Conservation (phyloP, 1,139 yeast genomes). For the Yamadazyma epiphylla region DNA sequence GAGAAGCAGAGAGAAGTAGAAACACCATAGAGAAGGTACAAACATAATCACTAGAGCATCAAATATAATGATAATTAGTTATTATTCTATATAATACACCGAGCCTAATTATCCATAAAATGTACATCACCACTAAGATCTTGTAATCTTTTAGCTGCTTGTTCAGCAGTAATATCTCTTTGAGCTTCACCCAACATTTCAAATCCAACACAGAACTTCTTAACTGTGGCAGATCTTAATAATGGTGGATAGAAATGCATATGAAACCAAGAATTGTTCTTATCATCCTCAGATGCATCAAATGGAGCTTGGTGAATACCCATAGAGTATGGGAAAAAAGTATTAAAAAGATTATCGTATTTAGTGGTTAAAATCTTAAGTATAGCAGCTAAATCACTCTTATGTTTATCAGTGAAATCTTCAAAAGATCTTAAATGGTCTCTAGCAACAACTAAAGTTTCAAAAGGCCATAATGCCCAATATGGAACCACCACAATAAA, state of each 20-base stretch:
- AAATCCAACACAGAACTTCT: constrained; percentile 74
- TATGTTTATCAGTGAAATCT: constrained; percentile 49
- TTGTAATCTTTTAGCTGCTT: constrained; percentile 59
- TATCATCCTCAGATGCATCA: constrained; percentile 34
- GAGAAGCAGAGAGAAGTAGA: too few species aligned
- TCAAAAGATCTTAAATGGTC: constrained; percentile 49
- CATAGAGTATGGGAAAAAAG: constrained; percentile 78
- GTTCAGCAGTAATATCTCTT: constrained; percentile 73
- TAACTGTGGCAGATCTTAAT: constrained; percentile 69
- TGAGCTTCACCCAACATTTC: constrained; percentile 80
- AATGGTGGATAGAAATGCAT: constrained; percentile 80
- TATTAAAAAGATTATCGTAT: constrained; percentile 68
- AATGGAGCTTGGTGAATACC: constrained; percentile 75
- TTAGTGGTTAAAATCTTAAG: constrained; percentile 55
- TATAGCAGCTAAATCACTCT: constrained; percentile 53
- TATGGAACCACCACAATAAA: constrained; percentile 74
- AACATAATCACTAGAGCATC: too few species aligned
- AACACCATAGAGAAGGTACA: too few species aligned
- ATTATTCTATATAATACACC: too few species aligned
- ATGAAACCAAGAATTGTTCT: constrained; percentile 59
- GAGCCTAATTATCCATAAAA: constrained; percentile 21
- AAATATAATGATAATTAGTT: too few species aligned
- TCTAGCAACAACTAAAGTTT: constrained; percentile 59
- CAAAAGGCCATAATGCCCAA: constrained; percentile 87
- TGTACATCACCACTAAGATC: constrained; percentile 40